Conservation (phyloP, 352 stramenopile genomes). For the Globisporangium echinulatum region DNA sequence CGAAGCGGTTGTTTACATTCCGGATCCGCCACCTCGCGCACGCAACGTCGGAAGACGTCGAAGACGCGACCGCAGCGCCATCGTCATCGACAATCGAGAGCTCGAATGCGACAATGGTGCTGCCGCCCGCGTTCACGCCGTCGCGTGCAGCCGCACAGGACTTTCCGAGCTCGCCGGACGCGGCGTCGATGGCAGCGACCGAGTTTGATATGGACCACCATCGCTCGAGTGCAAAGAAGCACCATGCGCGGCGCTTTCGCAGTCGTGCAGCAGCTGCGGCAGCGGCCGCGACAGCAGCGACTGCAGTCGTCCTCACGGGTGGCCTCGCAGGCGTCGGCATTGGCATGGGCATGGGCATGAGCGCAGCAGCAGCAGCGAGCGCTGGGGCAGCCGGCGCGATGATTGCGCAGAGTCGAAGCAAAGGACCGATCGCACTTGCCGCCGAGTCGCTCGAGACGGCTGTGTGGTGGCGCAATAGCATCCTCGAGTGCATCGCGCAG, state of each 20-base stretch:
- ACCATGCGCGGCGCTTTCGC: slow-evolving; percentile 49
- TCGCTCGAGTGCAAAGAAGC: slow-evolving; percentile 31
- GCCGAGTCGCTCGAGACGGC: slow-evolving; percentile 80
- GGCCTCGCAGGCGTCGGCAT: slow-evolving; percentile 74
- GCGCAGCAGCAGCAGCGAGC: slow-evolving; percentile 62
- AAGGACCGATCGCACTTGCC: slow-evolving; percentile 66
- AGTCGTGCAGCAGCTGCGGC: slow-evolving; percentile 56
- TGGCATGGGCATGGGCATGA: slow-evolving; percentile 78
- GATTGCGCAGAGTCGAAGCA: slow-evolving; percentile 64
- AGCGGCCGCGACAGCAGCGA: slow-evolving; percentile 67
- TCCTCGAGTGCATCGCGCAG: slow-evolving; percentile 78
- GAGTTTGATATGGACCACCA: slow-evolving; percentile 35
- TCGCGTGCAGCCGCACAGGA: slow-evolving; percentile 14
- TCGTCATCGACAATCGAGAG: slow-evolving; percentile 11
- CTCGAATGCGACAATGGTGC: slow-evolving; percentile 18
- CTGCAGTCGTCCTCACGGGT: slow-evolving; percentile 70
- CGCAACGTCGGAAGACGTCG: slow-evolving; percentile 18
- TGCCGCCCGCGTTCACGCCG: slow-evolving; percentile 14
- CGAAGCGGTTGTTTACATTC: slow-evolving; percentile 83
- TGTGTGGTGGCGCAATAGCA: slow-evolving; percentile 82
- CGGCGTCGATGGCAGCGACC: slow-evolving; percentile 7
- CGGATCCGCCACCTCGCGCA: slow-evolving; percentile 63
- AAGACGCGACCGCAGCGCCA: slow-evolving; percentile 13
- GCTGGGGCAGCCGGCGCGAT: slow-evolving; percentile 62
- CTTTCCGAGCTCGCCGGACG: slow-evolving; percentile 20